phyloP scores from a whole-genome alignment of 2,329 filamentous ascomycete species.

The Sclerotinia nivalis region DNA sequence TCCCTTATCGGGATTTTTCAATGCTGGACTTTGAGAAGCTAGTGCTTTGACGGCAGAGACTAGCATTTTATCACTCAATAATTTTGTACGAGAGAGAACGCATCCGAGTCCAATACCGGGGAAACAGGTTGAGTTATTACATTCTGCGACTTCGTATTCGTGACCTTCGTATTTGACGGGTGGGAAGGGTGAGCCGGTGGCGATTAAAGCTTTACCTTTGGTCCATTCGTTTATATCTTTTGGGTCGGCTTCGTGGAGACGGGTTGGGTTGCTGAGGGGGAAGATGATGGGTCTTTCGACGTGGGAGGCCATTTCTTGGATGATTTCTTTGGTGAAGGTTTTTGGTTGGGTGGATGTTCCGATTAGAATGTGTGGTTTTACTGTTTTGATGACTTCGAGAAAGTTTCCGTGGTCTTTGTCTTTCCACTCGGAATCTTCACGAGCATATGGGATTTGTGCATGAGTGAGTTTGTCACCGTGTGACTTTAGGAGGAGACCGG shows the following conservation, averaged over 20 bases:
- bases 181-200: slow-evolving; percentile 80
- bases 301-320: slow-evolving; percentile 74
- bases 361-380: slow-evolving; percentile 79
- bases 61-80: slow-evolving; percentile 76
- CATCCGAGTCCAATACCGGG: slow-evolving; percentile 82
- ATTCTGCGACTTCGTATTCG: slow-evolving; percentile 66
- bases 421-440: slow-evolving; percentile 63
- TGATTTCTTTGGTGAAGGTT: slow-evolving; percentile 71
- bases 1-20: slow-evolving; percentile 52
- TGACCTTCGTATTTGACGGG: slow-evolving; percentile 63
- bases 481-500: slow-evolving; percentile 69
- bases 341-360: slow-evolving; percentile 79
- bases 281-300: slow-evolving; percentile 74
- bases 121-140: slow-evolving; percentile 86
- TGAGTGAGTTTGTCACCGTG: slow-evolving; percentile 61
- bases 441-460: slow-evolving; percentile 68
- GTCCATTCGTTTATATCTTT: slow-evolving; percentile 78
- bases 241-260: slow-evolving; percentile 78
- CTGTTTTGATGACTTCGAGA: slow-evolving; percentile 64
- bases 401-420: slow-evolving; percentile 58
- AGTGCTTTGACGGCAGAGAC: slow-evolving; percentile 77
- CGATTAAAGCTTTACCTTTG: slow-evolving; percentile 72
- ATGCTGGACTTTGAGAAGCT: slow-evolving; percentile 68
- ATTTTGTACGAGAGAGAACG: slow-evolving; percentile 66
- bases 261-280: slow-evolving; percentile 82